Evolutionary conservation across 345 rosid species (phyloP), one percentile per base, ranked within the genome.

Genomic region (Populus davidiana): DNA sequence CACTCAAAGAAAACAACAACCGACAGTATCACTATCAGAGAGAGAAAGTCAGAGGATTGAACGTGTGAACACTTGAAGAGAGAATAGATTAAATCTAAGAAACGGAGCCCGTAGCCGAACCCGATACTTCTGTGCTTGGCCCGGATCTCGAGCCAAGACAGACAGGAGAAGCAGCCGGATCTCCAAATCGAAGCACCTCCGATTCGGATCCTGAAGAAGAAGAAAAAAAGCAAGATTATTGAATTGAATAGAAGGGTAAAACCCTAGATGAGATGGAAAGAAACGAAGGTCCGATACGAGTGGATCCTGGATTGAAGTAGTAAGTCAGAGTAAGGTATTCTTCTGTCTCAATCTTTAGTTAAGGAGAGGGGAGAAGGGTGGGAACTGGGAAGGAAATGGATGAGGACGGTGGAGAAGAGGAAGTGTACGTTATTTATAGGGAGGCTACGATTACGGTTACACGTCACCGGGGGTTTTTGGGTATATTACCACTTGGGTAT

Each of bases 91-190:
- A 75, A 59, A 10, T 59, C 29, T 59, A 59, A 59, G 64, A 59
- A 8, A 21, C 61, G 11, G 23, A 54, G 5, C 20, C 23, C 61
- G 31, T 81, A 75, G 73, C 86, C 80, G 86, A 83, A 86, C 70
- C 84, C 81, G 85, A 83, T 75, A 82, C 85, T 84, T 80, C 93
- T 85, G 94, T 86, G 77, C 92, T 87, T 89, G 97, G 97, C 97
- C 89, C 93, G 91, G 97, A 94, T 93, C 92, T 87, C 93, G 93
- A 94, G 97, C 97, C 98, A 89, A 92, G 91, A 75, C 94, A 92
- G 90, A 74, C 93, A 88, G 87, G 79, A 77, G 84, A 79, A 77
- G 80, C 38, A 86, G 73, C 69, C 82, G 91, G 91, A 89, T 87
- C 90, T 86, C 84, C 83, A 38, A 81, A 65, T 74, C 70, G 76